Base-by-base conservation (phyloP, 331 rosid species). In the Acacia concinna region DNA sequence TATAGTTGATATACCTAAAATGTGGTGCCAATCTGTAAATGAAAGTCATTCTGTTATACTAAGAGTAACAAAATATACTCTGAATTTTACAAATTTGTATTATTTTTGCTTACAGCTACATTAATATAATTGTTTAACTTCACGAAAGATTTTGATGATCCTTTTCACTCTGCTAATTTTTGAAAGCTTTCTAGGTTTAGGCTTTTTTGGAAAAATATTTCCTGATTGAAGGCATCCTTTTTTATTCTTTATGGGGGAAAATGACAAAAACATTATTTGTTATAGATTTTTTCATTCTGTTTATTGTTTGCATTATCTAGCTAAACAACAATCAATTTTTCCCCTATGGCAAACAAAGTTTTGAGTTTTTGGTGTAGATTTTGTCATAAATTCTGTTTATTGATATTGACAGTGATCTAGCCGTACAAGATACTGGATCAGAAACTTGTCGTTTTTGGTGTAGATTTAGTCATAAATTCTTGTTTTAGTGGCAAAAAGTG, bases 231-330 rank as follows among this genome's bases (percentile, higher is more conserved):
- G 51, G 72, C 67, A 57, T 41, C 52, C 59, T 76, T 57, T 43
- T 80, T 49, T 38, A 43, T 51, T 71, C 78, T 76, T 71, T 47
- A 40, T 25, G 72, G 31, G 31, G 62, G 14, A 54, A 51, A 21
- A 54, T 21, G 62, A 54, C 62, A 8, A 21, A 54, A 52, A 10
- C 6, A 21, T 0, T 2, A 71, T 57, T 37, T 37, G 73, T 67
- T 57, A 38, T 56, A 11, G 75, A 70, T n/a, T n/a, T 51, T 51
- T n/a, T 18, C 12, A 51, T 71, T 57, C 66, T 59, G 40, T 25
- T 32, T 44, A 30, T 54, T 41, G 54, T 12, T 14, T 10, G 35
- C 38, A 59, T 43, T 7, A 27, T 68, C 38, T 68, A 51, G 31
- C 44, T 52, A 18, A 35, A 38, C n/a, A 41, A 6, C 37, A 62